phyloP scores from a whole-genome alignment of 2,329 filamentous ascomycete species.

The Uncinocarpus reesii region DNA sequence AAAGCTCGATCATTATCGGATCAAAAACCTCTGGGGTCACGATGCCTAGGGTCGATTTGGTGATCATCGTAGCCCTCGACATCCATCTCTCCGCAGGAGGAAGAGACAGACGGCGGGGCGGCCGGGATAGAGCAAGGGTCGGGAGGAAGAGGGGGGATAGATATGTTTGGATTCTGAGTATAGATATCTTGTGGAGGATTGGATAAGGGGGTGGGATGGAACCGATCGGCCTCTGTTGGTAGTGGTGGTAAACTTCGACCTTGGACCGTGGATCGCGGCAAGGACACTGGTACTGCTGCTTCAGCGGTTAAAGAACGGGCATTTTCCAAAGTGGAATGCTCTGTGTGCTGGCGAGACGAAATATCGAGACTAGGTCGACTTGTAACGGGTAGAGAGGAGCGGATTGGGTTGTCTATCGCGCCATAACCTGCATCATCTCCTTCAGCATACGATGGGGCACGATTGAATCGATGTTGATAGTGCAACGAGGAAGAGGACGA shows the following conservation, averaged over 20 bases:
- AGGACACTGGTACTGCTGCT: not conserved
- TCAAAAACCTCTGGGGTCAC: not conserved
- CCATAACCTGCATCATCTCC: slow-evolving; percentile 8
- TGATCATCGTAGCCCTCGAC: not conserved
- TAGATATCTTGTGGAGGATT: not conserved
- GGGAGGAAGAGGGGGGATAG: slow-evolving; percentile 3
- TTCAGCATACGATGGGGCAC: slow-evolving; percentile 7
- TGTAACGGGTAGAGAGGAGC: not conserved
- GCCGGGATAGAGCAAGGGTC: slow-evolving; percentile 3
- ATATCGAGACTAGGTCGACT: not conserved
- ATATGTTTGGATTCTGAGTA: slow-evolving; percentile 3
- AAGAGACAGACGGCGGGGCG: slow-evolving; percentile 6
- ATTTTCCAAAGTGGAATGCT: not conserved
- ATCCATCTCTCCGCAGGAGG: not conserved
- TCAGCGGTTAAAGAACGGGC: not conserved
- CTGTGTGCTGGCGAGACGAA: not conserved
- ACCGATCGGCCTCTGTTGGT: not conserved
- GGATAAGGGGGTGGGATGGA: not conserved
- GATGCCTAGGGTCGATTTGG: not conserved
- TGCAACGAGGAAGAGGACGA: not conserved
- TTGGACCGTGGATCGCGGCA: not conserved
- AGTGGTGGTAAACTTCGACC: slow-evolving; percentile 3
- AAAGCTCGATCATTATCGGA: too few relatives aligned
- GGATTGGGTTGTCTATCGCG: not conserved
- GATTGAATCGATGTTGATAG: not conserved